These are phyloP conservation scores for Colletotrichum orchidophilum DNA, from an alignment of 2,329 filamentous ascomycete species.

Conservation along the genomic window DNA sequence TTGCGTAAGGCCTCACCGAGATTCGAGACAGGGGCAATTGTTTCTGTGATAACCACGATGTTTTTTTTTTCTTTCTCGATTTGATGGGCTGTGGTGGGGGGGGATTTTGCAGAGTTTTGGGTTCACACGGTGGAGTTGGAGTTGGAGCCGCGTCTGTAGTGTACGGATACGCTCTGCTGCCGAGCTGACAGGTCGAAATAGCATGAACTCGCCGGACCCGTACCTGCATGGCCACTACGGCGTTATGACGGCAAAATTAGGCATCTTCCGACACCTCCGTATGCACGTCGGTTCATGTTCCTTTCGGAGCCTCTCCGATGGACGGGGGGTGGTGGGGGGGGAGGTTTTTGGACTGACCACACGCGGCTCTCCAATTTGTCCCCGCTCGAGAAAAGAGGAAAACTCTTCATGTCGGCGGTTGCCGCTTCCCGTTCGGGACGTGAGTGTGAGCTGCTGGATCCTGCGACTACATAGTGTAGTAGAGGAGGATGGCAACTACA, in stretches of 20 bases:
- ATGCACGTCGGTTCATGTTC: neutral
- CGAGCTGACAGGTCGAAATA: conserved; percentile 4
- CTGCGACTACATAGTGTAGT: too few relatives aligned
- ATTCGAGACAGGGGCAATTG: neutral
- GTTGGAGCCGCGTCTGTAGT: neutral
- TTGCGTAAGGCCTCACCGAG: conserved; percentile 12
- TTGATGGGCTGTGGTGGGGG: neutral
- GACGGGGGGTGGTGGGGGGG: too few relatives aligned
- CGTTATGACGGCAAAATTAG: conserved; percentile 21
- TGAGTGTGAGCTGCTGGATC: neutral
- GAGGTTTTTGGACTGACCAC: neutral
- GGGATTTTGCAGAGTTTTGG: neutral
- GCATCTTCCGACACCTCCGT: conserved; percentile 18
- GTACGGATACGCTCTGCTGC: neutral
- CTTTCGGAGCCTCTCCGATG: conserved; percentile 7
- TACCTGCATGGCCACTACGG: conserved; percentile 10
- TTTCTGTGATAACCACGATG: neutral
- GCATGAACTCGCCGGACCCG: neutral
- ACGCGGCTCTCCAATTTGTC: neutral
- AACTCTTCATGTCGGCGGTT: neutral
- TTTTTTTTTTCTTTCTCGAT: too few relatives aligned
- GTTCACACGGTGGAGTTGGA: neutral
- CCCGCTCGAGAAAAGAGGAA: neutral
- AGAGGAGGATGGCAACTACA: too few relatives aligned
- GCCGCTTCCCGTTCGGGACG: neutral